Conservation (phyloP, 2,329 filamentous ascomycete genomes). For the Graphilbum sp. region DNA sequence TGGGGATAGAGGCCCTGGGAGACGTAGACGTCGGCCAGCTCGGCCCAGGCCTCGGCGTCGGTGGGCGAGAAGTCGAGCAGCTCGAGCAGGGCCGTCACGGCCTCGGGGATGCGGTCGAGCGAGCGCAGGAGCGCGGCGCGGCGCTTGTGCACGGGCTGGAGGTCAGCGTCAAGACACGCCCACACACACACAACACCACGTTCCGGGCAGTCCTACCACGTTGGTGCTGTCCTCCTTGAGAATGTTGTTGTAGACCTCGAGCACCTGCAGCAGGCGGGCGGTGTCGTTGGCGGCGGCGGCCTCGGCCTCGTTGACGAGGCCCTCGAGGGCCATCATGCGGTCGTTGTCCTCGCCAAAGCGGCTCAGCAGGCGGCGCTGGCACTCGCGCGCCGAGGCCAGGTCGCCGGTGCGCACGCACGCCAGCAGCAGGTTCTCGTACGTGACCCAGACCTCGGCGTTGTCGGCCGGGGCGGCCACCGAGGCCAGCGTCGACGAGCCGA, state of each 20-base stretch:
- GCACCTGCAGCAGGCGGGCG: conserved; percentile 47
- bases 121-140: conserved; percentile 64
- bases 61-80: conserved; percentile 74
- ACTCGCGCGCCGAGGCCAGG: conserved; percentile 57
- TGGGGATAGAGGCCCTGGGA: conserved; percentile 64
- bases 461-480: conserved; percentile 45
- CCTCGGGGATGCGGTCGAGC: conserved; percentile 53
- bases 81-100: conserved; percentile 55
- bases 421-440: conserved; percentile 74
- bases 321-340: conserved; percentile 66
- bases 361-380: conserved; percentile 56
- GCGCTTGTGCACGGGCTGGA: conserved; percentile 68
- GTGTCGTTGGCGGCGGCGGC: conserved; percentile 36
- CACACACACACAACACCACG: not conserved
- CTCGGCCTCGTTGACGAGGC: conserved; percentile 79
- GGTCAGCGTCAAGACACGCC: not conserved
- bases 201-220: conserved; percentile 39
- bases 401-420: conserved; percentile 75
- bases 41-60: conserved; percentile 85
- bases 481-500: conserved; percentile 35
- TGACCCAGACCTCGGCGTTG: conserved; percentile 65
- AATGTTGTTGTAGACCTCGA: conserved; percentile 64
- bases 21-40: conserved; percentile 77
- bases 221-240: conserved; percentile 61
- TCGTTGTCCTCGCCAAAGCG: conserved; percentile 79